Evolutionary conservation across 148 eudicot species (phyloP).

Genomic region (Silene uniflora): DNA sequence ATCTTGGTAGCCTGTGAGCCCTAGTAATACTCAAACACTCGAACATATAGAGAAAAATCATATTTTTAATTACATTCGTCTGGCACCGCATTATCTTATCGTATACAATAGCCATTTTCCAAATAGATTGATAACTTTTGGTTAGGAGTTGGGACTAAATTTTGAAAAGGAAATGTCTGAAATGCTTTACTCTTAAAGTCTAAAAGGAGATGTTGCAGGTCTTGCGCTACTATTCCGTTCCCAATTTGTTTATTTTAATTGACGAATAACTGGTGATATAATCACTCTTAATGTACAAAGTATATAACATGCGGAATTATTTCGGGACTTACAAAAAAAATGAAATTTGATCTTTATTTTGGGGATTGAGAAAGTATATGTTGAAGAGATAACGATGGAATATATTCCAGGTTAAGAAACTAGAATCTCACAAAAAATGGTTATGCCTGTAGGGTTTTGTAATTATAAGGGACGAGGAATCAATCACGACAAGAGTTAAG

Average conservation of each 20-base stretch:
- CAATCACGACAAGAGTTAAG: conserved; percentile 46
- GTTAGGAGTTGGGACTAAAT: neutral
- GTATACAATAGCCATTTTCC: neutral
- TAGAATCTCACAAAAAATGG: neutral
- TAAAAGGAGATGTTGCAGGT: no score
- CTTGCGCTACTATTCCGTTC: neutral
- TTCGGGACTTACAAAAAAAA: neutral
- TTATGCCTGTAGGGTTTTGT: conserved; percentile 63
- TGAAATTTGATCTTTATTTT: neutral
- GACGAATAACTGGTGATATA: neutral
- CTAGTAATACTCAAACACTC: neutral
- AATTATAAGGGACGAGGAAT: conserved; percentile 72
- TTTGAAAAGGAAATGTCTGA: neutral
- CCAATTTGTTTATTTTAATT: neutral
- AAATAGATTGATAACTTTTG: no score
- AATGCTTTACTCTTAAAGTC: neutral
- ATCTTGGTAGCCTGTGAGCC: neutral
- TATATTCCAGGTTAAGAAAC: neutral
- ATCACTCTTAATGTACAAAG: neutral
- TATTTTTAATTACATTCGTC: neutral
- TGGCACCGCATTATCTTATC: neutral
- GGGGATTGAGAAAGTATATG: neutral
- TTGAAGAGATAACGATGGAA: neutral
- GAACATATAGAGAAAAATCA: neutral
- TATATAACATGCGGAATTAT: neutral